Base-by-base conservation (phyloP, 2,329 filamentous ascomycete species). In the Chaetomiaceae sp. region DNA sequence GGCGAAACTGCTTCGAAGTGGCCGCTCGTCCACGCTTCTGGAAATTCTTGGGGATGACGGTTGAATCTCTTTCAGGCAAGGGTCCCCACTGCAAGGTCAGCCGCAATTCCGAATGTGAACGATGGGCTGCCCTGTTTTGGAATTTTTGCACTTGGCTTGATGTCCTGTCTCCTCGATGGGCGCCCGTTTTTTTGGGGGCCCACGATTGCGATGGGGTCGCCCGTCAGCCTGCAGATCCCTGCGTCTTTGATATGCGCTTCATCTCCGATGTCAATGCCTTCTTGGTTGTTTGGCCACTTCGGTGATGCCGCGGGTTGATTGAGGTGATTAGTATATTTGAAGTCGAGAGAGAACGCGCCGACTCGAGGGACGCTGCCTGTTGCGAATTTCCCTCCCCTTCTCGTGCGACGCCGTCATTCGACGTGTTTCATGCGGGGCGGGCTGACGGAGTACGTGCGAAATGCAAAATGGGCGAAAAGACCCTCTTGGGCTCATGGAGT, bases 191-290 rank as follows among this genome's bases (percentile, higher is more conserved):
- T n/a, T n/a, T n/a, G n/a, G n/a, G n/a, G n/a, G n/a, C n/a, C n/a
- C n/a, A n/a, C n/a, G n/a, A n/a, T n/a, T n/a, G 25, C 25, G 25
- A 27, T 27, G 25, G 25, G 25, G 25, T 33, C 30, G 17, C 19
- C 16, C 21, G 44, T 34, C 19, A 43, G 33, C 31, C 19, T 31
- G 35, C 50, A 25, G 51, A 56, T 55, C 61, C 60, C 53, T 56
- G 59, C 49, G 21, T 43, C 48, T 53, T n/a, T 19, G 39, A 47
- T 35, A 59, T 62, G 62, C 62, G 62, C 59, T 58, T 70, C 67
- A 69, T 69, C 58, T 70, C 67, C 66, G 65, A 57, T 54, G 53
- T 68, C 55, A 65, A 70, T 69, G 66, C 66, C 53, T 51, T 54
- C 33, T 21, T 27, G 6, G 25, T 12, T 33, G 10, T 27, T 27